A percentile compares a stretch with the other conserved stretches of the same genome.
These are phyloP conservation scores for Sarocladium kiliense DNA, from an alignment of 2,329 filamentous ascomycete species.

Conservation along the genomic window DNA sequence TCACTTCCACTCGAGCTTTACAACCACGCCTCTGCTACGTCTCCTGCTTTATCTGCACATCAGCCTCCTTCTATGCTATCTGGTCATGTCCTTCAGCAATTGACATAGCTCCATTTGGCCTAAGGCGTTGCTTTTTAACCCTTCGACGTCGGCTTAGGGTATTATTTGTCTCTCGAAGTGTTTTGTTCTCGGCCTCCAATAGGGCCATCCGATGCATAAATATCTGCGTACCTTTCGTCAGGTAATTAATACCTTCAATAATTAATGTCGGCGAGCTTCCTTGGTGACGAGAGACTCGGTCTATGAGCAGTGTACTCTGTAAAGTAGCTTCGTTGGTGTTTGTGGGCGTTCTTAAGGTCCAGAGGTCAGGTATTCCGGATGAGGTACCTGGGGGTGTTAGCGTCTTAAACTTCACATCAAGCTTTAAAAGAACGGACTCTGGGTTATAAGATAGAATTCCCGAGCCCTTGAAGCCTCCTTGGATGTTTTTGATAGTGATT, in stretches of 20 bases:
- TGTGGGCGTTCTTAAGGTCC: background rate
- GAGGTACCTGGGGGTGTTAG: background rate
- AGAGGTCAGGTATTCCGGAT: background rate
- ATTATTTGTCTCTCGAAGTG: background rate
- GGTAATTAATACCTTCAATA: no score
- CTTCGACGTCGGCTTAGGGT: background rate
- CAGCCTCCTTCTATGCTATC: background rate
- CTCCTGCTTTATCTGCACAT: constrained; percentile 1
- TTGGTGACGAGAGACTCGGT: background rate
- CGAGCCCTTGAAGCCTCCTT: constrained; percentile 20
- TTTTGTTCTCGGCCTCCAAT: background rate
- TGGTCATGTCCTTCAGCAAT: background rate
- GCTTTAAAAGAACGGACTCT: background rate
- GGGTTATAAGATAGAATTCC: background rate
- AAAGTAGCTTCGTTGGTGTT: background rate
- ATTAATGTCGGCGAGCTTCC: background rate
- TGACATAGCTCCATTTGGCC: background rate
- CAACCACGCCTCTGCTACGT: background rate
- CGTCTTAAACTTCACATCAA: constrained; percentile 1
- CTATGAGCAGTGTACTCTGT: background rate
- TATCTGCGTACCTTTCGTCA: background rate
- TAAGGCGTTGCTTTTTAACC: background rate
- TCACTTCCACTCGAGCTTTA: background rate
- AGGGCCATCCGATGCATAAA: background rate
- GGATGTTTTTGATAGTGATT: constrained; percentile 22